Conservation (phyloP, 164 flowering plant genomes). For the Litsea cubeba region DNA sequence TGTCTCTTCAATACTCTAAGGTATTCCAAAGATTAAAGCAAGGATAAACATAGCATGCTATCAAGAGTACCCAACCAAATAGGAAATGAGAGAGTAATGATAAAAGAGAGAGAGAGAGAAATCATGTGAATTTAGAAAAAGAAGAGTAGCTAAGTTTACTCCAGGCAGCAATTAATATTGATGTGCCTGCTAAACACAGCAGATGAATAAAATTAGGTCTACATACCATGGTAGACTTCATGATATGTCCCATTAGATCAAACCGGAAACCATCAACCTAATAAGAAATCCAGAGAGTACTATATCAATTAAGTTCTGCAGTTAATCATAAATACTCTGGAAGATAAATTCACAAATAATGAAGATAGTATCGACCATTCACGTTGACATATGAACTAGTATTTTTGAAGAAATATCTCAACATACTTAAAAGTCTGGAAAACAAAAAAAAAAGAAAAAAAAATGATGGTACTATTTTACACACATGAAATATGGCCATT, state of each 20-base stretch:
- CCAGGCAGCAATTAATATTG: neutral
- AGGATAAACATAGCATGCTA: neutral
- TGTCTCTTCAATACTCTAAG: neutral
- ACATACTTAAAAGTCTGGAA: too few species aligned
- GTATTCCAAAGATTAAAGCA: neutral
- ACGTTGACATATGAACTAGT: neutral
- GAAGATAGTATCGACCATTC: neutral
- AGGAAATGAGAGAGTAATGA: too few species aligned
- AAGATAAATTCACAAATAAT: neutral
- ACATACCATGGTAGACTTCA: conserved; percentile 85
- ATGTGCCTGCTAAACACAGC: neutral
- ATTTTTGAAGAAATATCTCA: neutral
- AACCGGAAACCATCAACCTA: conserved; percentile 98
- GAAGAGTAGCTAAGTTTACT: neutral
- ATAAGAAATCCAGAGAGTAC: conserved; percentile 12
- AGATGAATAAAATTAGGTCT: neutral
- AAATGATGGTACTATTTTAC: too few species aligned
- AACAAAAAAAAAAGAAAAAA: too few species aligned
- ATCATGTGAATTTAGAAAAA: neutral
- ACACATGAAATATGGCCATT: too few species aligned
- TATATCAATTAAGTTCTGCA: neutral
- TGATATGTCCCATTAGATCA: conserved; percentile 96
- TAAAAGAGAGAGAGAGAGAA: neutral
- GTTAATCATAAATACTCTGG: neutral
- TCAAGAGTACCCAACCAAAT: neutral